Conservation (phyloP, 2,329 filamentous ascomycete genomes). For the Pleoardoris graminearum region DNA sequence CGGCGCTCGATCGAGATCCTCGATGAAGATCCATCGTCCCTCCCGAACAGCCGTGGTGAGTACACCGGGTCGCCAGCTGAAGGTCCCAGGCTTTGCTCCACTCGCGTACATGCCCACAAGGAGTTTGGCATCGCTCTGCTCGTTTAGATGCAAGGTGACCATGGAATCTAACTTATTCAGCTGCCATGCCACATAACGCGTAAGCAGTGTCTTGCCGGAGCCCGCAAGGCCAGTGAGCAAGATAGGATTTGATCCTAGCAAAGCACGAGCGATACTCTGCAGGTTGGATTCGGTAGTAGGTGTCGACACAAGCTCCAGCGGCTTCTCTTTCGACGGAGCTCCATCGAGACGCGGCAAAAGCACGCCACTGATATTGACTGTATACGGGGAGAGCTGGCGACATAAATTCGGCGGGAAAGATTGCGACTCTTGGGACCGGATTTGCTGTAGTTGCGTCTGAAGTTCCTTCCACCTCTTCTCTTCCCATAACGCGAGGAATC, state of each 20-base stretch:
- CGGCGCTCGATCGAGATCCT: conserved; percentile 92
- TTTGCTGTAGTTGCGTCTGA: conserved; percentile 15
- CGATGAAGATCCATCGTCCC: conserved; percentile 94
- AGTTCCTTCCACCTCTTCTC: conserved; percentile 55
- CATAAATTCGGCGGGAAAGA: conserved; percentile 8
- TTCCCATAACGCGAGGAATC: conserved; percentile 69
- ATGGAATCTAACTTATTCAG: conserved; percentile 79
- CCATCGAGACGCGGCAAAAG: conserved; percentile 45
- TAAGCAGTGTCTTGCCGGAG: conserved; percentile 85
- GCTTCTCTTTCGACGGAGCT: conserved; percentile 28
- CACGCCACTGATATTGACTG: conserved; percentile 42
- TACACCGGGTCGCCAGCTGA: conserved; percentile 89
- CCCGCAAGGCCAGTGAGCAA: conserved; percentile 82
- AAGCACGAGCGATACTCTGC: conserved; percentile 65
- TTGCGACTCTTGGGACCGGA: background rate
- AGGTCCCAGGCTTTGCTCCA: conserved; percentile 82
- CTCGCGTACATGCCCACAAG: conserved; percentile 93
- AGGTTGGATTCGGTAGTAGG: conserved; percentile 74
- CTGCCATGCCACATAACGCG: conserved; percentile 78
- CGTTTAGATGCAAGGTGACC: conserved; percentile 94
- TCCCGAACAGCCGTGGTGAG: conserved; percentile 92
- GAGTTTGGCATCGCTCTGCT: conserved; percentile 97
- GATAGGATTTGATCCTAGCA: conserved; percentile 72
- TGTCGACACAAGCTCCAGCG: conserved; percentile 60
- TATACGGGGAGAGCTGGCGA: conserved; percentile 34